phyloP scores from a whole-genome alignment of 495 filamentous ascomycete species.

The Podospora pseudoanserina region DNA sequence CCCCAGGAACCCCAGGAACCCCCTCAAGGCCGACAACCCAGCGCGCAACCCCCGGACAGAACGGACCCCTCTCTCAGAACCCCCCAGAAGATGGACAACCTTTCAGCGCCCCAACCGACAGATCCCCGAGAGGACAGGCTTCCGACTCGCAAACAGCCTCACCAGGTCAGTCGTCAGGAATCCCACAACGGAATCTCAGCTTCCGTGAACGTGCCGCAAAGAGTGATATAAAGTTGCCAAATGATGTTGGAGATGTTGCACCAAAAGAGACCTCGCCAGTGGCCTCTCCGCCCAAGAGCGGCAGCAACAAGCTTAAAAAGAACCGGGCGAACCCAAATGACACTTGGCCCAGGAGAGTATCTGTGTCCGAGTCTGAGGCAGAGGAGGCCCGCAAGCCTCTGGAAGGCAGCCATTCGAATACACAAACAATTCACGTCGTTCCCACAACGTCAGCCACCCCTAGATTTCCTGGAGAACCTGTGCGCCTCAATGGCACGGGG shows the following conservation, averaged over 20 bases:
- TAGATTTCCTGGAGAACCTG: background rate
- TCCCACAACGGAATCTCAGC: slow-evolving; percentile 48
- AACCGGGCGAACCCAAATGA: slow-evolving; percentile 37
- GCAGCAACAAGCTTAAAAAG: slow-evolving; percentile 49
- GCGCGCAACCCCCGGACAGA: slow-evolving; percentile 7
- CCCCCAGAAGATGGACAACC: slow-evolving; percentile 35
- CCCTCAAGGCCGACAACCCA: slow-evolving; percentile 21
- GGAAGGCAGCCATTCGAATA: background rate
- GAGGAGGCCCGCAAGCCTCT: background rate
- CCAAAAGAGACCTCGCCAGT: slow-evolving; percentile 25
- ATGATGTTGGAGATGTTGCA: slow-evolving; percentile 23
- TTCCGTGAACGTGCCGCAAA: slow-evolving; percentile 48
- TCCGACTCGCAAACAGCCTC: slow-evolving; percentile 30
- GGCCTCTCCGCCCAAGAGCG: slow-evolving; percentile 34
- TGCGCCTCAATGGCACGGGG: background rate
- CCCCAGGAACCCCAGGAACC: slow-evolving; percentile 22
- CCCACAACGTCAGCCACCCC: background rate
- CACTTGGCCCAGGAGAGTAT: slow-evolving; percentile 34
- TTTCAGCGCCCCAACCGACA: slow-evolving; percentile 21
- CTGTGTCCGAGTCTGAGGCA: slow-evolving; percentile 18
- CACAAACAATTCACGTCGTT: background rate
- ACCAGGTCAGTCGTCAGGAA: slow-evolving; percentile 24
- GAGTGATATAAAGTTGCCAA: slow-evolving; percentile 33
- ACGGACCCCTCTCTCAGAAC: slow-evolving; percentile 36
- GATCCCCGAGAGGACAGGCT: slow-evolving; percentile 29